Percentiles rank a stretch among this genome's conserved stretches.
These are phyloP conservation scores for Nephelium lappaceum DNA, from an alignment of 345 rosid species.

Conservation along the genomic window DNA sequence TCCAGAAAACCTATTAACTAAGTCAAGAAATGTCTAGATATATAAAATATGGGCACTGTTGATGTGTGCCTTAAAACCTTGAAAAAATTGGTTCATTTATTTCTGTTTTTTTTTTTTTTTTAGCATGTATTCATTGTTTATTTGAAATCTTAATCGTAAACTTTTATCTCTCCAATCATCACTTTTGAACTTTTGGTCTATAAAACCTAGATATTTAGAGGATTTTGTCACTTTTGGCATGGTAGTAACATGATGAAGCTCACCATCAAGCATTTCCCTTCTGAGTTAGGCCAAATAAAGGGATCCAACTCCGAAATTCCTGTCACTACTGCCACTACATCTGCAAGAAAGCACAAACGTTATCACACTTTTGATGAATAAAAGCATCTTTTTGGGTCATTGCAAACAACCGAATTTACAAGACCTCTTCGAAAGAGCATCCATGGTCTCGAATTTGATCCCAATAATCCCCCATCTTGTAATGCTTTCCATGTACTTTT, in stretches of 20 bases:
- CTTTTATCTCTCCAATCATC: too few relatives aligned
- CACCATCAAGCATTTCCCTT: conserved; percentile 90
- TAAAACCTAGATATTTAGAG: too few relatives aligned
- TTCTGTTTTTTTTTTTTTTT: too few relatives aligned
- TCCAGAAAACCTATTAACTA: too few relatives aligned
- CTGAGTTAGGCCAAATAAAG: conserved; percentile 81
- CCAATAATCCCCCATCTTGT: conserved; percentile 54
- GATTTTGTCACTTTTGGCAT: too few relatives aligned
- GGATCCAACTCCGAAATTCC: conserved; percentile 75
- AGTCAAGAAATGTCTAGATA: too few relatives aligned
- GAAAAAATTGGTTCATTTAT: too few relatives aligned
- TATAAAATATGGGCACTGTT: too few relatives aligned
- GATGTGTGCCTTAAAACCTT: too few relatives aligned
- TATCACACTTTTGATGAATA: conserved; percentile 19
- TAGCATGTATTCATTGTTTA: too few relatives aligned
- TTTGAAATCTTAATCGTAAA: too few relatives aligned
- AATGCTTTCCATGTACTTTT: conserved; percentile 70
- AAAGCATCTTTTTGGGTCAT: neutral
- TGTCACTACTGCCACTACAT: conserved; percentile 66
- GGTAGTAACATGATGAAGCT: conserved; percentile 23
- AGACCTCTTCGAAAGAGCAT: conserved; percentile 71
- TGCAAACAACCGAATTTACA: neutral
- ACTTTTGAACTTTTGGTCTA: too few relatives aligned
- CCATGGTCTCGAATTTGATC: conserved; percentile 62
- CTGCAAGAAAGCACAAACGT: conserved; percentile 38